Base-by-base conservation (phyloP, 179 eudicot genomes). In the Beta corolliflora region DNA sequence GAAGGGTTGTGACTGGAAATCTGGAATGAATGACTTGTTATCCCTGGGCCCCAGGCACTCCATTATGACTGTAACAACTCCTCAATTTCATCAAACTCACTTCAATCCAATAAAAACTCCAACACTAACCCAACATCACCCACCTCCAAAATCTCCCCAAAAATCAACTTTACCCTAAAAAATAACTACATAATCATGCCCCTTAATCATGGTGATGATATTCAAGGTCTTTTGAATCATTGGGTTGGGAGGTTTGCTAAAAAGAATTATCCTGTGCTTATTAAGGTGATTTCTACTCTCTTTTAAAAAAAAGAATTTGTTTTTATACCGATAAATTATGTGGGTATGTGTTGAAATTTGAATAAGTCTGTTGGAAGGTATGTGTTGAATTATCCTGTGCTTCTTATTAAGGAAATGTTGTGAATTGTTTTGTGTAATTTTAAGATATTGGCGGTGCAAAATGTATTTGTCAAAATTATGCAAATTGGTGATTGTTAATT, bases 211-310 rank as follows among this genome's bases (percentile, higher is more conserved):
- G 78, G 86, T 84, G 93, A 90, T 48, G 97, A 92, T 75, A 84
- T 96, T 69, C 88, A 94, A 0, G 92, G 92, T 10, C 82, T 94
- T 78, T 87, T 96, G 75, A 96, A 96, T 83, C 87, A 86, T n/a
- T 96, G 99, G 99, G 92, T 92, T 76, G 98, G 99, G 4, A 82
- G 98, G 71, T 96, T 94, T 79, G 84, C 95, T 72, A 85, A 91
- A 69, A 95, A 92, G 90, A 96, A 96, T 76, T 94, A 86, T 45
- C 92, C 97, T 29, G 48, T 92, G 85, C 93, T 94, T 61, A 91
- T 96, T 7, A 88, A 86, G 97, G 98, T 94, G 63, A 73, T 13
- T 23, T n/a, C 23, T 45, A 8, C 0, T 44, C 6, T 29, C 19
- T 50, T 15, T 18, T 13, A 7, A 16, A 7, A 13, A 50, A 7